phyloP scores from a whole-genome alignment of 768 basidiomycete species.

The Lanmaoa rubissima region DNA sequence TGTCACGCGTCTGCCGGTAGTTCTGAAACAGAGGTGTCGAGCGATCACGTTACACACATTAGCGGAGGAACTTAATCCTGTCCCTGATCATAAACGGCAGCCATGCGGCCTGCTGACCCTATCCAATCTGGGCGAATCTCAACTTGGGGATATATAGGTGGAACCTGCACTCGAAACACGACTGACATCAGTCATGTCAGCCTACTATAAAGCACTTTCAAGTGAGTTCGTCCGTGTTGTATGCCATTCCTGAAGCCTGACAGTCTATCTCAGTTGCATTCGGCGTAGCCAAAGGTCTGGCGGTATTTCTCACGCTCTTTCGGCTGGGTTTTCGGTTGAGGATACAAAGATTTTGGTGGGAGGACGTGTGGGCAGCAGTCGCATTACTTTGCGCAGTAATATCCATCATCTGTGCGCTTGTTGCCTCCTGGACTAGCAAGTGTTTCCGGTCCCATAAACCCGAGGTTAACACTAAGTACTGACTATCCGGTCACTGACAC shows the following conservation, averaged over 20 bases:
- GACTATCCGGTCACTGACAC: not conserved
- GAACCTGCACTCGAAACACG: not conserved
- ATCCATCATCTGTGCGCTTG: not conserved
- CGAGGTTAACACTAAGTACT: not conserved
- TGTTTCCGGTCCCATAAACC: not conserved
- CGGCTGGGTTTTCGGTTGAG: constrained; percentile 13
- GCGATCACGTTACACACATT: not conserved
- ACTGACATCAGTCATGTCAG: not conserved
- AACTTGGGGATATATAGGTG: not conserved
- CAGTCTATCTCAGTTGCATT: constrained; percentile 2
- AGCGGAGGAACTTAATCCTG: not conserved
- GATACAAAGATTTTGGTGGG: constrained; percentile 25
- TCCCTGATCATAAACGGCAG: not conserved
- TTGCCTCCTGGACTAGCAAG: not conserved
- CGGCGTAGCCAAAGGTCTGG: constrained; percentile 4
- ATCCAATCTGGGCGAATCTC: not conserved
- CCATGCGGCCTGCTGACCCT: not conserved
- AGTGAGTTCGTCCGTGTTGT: not conserved
- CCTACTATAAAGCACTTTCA: not conserved
- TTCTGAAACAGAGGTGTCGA: not conserved
- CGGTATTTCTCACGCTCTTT: constrained; percentile 11
- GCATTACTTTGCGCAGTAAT: not conserved
- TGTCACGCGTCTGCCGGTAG: not conserved
- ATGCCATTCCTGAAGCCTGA: not conserved
- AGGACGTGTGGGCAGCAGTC: constrained; percentile 21